Evolutionary conservation across 2,329 filamentous ascomycete genomes (phyloP).

Genomic region (Alternaria conjuncta): DNA sequence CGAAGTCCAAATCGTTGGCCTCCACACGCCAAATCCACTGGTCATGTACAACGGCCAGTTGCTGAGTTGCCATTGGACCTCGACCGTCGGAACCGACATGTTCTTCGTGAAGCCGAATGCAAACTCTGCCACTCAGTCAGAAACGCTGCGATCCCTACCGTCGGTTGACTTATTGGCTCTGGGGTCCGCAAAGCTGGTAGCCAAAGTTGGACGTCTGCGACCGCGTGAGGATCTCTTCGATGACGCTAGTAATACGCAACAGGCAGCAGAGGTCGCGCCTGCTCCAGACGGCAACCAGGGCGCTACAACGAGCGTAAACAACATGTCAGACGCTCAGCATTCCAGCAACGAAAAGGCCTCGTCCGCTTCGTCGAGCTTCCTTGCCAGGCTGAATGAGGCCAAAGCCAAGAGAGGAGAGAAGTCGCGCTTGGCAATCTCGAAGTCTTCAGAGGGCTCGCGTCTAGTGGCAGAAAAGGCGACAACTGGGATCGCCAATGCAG

Average conservation of each 20-base stretch:
- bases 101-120: conserved; percentile 62
- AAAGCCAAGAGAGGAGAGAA: conserved; percentile 52
- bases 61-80: conserved; percentile 81
- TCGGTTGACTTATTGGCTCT: conserved; percentile 76
- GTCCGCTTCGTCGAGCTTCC: conserved; percentile 45
- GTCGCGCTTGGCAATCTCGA: conserved; percentile 24
- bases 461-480: conserved; percentile 15
- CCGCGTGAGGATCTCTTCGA: conserved; percentile 40
- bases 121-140: conserved; percentile 27
- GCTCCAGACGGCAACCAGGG: background rate
- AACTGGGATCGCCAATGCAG: background rate
- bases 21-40: conserved; percentile 77
- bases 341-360: conserved; percentile 5
- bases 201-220: conserved; percentile 66
- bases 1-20: conserved; percentile 78
- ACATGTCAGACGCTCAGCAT: background rate
- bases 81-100: conserved; percentile 83
- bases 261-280: background rate
- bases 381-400: conserved; percentile 49
- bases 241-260: conserved; percentile 3
- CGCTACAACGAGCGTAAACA: background rate
- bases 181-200: conserved; percentile 72
- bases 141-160: conserved; percentile 58
- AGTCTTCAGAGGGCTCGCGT: conserved; percentile 20
- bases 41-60: conserved; percentile 80